phyloP scores from a whole-genome alignment of 2,329 filamentous ascomycete species.

The Exophiala viscosa region DNA sequence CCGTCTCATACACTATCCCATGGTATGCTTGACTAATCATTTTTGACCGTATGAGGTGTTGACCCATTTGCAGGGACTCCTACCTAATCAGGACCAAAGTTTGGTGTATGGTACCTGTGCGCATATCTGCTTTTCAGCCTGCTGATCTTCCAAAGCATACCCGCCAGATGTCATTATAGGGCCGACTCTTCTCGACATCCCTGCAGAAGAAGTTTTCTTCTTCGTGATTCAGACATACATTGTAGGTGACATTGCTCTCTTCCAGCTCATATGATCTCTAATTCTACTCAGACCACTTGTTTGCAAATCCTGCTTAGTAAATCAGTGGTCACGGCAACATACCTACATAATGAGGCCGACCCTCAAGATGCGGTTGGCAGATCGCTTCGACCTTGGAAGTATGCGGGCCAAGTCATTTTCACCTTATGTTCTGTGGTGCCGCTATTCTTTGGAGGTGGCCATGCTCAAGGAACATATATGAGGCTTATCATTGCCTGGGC shows the following conservation, averaged over 20 bases:
- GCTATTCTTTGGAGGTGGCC: slow-evolving; percentile 40
- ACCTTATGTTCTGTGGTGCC: slow-evolving; percentile 31
- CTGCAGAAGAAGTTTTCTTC: slow-evolving; percentile 71
- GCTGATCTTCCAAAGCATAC: slow-evolving; percentile 48
- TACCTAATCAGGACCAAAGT: slow-evolving; percentile 65
- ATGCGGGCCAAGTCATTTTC: slow-evolving; percentile 51
- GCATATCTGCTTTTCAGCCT: background rate
- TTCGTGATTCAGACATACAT: slow-evolving; percentile 74
- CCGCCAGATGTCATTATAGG: slow-evolving; percentile 63
- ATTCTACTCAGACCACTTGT: slow-evolving; percentile 49
- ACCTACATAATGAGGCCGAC: slow-evolving; percentile 43
- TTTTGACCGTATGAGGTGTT: background rate
- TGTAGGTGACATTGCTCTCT: slow-evolving; percentile 20
- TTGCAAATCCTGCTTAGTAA: slow-evolving; percentile 67
- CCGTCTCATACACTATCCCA: slow-evolving; percentile 65
- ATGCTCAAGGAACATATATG: slow-evolving; percentile 59
- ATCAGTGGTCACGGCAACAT: slow-evolving; percentile 54
- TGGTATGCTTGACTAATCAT: slow-evolving; percentile 45
- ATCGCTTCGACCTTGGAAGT: slow-evolving; percentile 41
- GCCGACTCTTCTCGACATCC: slow-evolving; percentile 60
- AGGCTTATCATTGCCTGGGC: slow-evolving; percentile 69
- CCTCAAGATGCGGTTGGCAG: slow-evolving; percentile 27
- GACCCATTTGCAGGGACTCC: slow-evolving; percentile 48
- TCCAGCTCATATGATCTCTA: background rate
- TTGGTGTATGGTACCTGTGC: slow-evolving; percentile 50